Percentiles rank a stretch among this genome's conserved stretches.
phyloP scores from a whole-genome alignment of 257 asterid genomes.

The Jacaranda mimosifolia region DNA sequence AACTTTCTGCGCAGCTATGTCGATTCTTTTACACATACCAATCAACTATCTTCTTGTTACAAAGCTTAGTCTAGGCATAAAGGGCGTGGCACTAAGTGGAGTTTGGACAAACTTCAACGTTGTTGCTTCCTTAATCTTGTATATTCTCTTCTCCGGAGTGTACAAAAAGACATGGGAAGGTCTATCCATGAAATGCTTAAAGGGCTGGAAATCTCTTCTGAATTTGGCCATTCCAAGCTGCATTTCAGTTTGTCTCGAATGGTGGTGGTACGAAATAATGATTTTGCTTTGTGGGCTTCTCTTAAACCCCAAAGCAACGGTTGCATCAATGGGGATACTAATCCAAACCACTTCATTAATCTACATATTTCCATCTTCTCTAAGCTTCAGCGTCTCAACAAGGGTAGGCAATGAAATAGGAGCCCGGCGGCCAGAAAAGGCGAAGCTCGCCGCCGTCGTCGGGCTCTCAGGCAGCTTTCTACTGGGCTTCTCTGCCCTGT shows the following conservation, averaged over 20 bases:
- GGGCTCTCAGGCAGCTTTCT: conserved; percentile 66
- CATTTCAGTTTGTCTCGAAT: conserved; percentile 80
- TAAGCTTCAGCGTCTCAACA: conserved; percentile 79
- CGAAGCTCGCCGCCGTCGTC: conserved; percentile 66
- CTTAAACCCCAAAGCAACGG: conserved; percentile 67
- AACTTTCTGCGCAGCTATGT: conserved; percentile 65
- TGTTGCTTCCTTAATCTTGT: conserved; percentile 54
- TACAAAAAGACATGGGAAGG: conserved; percentile 68
- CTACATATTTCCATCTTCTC: conserved; percentile 81
- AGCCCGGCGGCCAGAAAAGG: conserved; percentile 57
- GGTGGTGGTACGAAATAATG: conserved; percentile 99
- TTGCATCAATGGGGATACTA: conserved; percentile 85
- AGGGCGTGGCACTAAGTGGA: conserved; percentile 68
- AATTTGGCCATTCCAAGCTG: conserved; percentile 80
- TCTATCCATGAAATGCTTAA: conserved; percentile 56
- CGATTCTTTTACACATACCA: conserved; percentile 68
- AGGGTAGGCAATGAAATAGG: conserved; percentile 84
- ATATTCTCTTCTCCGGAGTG: conserved; percentile 59
- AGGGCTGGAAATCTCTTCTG: conserved; percentile 65
- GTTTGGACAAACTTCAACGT: conserved; percentile 75
- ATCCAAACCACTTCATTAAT: conserved; percentile 83
- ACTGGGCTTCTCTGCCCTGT: conserved; percentile 62
- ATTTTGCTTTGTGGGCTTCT: conserved; percentile 71
- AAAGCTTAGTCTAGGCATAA: conserved; percentile 58
- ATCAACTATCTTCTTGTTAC: conserved; percentile 66